phyloP scores from a whole-genome alignment of 768 basidiomycete genomes.

The Daedaleopsis sinensis region DNA sequence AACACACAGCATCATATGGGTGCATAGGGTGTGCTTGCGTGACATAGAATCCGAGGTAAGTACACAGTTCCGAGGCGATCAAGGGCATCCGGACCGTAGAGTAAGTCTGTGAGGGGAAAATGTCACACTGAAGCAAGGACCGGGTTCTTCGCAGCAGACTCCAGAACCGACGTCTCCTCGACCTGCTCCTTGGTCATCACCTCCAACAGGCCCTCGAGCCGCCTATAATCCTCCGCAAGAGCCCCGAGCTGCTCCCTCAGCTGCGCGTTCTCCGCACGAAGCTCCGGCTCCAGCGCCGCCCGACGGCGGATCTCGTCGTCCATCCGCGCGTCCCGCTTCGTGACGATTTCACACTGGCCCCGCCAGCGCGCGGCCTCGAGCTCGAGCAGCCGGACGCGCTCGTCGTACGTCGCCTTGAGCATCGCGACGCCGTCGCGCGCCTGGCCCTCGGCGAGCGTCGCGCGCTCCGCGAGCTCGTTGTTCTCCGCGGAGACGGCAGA shows the following conservation, averaged over 20 bases:
- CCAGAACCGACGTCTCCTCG: slow-evolving; percentile 9
- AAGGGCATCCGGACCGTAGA: too few relatives aligned
- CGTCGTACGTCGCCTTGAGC: slow-evolving; percentile 53
- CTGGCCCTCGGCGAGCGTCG: slow-evolving; percentile 44
- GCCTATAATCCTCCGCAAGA: slow-evolving; percentile 17
- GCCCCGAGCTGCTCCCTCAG: slow-evolving; percentile 18
- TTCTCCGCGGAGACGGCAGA: slow-evolving; percentile 30
- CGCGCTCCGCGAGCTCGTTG: slow-evolving; percentile 29
- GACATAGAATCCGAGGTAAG: too few relatives aligned
- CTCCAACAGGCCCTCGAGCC: slow-evolving; percentile 16
- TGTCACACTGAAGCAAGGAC: neutral
- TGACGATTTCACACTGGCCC: slow-evolving; percentile 33
- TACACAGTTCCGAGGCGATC: too few relatives aligned
- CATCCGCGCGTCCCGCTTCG: slow-evolving; percentile 20
- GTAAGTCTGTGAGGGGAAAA: neutral
- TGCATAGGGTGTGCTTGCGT: too few relatives aligned
- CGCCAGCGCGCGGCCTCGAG: slow-evolving; percentile 52
- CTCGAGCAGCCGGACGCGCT: slow-evolving; percentile 50
- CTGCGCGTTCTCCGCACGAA: slow-evolving; percentile 24
- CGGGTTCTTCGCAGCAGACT: neutral
- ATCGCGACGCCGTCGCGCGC: slow-evolving; percentile 55
- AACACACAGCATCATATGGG: too few relatives aligned
- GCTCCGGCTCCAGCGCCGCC: slow-evolving; percentile 27
- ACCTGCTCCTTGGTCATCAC: slow-evolving; percentile 13
- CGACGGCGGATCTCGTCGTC: slow-evolving; percentile 28